These are phyloP conservation scores for Anacardium occidentale DNA, from an alignment of 345 rosid genomes.

Conservation along the genomic window DNA sequence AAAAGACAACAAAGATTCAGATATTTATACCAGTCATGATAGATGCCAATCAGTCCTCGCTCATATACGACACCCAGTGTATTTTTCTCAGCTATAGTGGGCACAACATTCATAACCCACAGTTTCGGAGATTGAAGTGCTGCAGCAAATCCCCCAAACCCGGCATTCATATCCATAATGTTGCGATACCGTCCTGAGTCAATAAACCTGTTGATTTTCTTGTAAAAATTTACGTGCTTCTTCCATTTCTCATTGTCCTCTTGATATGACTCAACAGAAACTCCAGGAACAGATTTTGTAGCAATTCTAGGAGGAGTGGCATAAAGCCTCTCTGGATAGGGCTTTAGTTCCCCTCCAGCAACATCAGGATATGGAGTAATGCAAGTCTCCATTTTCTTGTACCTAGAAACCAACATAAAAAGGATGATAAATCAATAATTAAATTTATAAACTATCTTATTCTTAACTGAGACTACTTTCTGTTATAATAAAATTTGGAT, in stretches of 20 bases:
- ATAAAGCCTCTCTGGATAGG: constrained; percentile 76
- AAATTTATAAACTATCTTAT: neutral
- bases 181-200: constrained; percentile 81
- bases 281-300: constrained; percentile 80
- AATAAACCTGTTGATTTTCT: constrained; percentile 66
- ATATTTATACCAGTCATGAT: constrained; percentile 81
- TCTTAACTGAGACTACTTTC: neutral
- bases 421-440: constrained; percentile 3
- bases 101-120: constrained; percentile 99
- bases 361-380: constrained; percentile 79
- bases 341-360: constrained; percentile 63
- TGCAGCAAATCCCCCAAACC: constrained; percentile 95
- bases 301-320: constrained; percentile 87
- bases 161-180: too few species aligned
- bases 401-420: constrained; percentile 47
- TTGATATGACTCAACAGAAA: constrained; percentile 75
- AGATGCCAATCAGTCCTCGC: constrained; percentile 93
- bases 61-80: constrained; percentile 80
- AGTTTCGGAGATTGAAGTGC: constrained; percentile 66
- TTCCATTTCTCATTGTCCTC: constrained; percentile 78
- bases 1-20: constrained; percentile 6
- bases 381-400: constrained; percentile 91
- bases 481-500: neutral
- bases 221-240: constrained; percentile 81
- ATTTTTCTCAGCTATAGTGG: constrained; percentile 76